These are phyloP conservation scores for Clathrus columnatus DNA, from an alignment of 768 basidiomycete species.

Conservation along the genomic window DNA sequence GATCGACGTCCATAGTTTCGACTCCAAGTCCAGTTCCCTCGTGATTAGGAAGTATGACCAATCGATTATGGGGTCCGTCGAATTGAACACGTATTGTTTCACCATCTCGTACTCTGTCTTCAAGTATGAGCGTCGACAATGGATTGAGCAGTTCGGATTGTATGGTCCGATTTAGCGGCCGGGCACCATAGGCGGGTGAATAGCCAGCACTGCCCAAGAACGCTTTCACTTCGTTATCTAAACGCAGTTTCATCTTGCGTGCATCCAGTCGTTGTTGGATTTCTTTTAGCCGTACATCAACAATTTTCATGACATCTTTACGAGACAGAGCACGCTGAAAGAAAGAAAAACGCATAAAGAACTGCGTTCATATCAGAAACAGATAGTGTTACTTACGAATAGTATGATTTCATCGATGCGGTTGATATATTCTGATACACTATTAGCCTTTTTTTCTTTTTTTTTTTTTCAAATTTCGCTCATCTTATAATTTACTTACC, in stretches of 20 bases:
- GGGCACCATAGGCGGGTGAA: slow-evolving; percentile 79
- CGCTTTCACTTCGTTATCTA: slow-evolving; percentile 69
- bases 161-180: slow-evolving; percentile 86
- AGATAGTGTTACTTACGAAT: slow-evolving; percentile 40
- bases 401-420: slow-evolving; percentile 82
- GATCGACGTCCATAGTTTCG: slow-evolving; percentile 53
- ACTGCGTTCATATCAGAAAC: slow-evolving; percentile 15
- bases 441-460: not conserved
- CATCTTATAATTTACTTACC: not conserved
- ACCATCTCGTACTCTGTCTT: slow-evolving; percentile 72
- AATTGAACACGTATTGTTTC: slow-evolving; percentile 71
- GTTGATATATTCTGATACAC: slow-evolving; percentile 64
- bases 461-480: too few species aligned
- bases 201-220: slow-evolving; percentile 72
- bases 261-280: slow-evolving; percentile 72
- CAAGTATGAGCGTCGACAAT: slow-evolving; percentile 74
- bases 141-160: slow-evolving; percentile 92
- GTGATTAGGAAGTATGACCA: slow-evolving; percentile 80
- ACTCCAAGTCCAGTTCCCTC: slow-evolving; percentile 34
- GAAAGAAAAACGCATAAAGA: slow-evolving; percentile 20
- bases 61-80: slow-evolving; percentile 72
- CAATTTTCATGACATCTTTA: slow-evolving; percentile 71
- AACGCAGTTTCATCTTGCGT: slow-evolving; percentile 69
- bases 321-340: slow-evolving; percentile 70
- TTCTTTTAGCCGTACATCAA: slow-evolving; percentile 81